Evolutionary conservation across 148 eudicot species (phyloP), one percentile per base, ranked within the genome.

Genomic region (Vaccinium vitisidaea): DNA sequence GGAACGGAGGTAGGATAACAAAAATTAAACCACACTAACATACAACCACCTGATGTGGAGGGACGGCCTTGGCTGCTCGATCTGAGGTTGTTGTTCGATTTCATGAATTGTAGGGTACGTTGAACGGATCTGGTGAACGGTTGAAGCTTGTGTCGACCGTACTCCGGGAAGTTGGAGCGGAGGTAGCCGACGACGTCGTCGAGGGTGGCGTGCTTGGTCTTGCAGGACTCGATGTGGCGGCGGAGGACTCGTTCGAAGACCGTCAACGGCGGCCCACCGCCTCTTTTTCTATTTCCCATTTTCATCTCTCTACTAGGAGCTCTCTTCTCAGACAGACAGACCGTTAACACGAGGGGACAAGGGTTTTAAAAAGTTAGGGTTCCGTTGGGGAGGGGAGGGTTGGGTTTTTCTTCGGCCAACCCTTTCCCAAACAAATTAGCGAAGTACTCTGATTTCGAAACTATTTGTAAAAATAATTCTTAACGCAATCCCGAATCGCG

Each of bases 121-220:
- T 84, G 46, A 21, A 90, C 90, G 15, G 27, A 19, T 27, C 18
- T 79, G 15, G 85, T 87, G 78, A 90, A 90, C 1, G 87, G 85
- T 15, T 50, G 84, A 23, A 77, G 83, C 84, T 90, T 88, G 14
- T 77, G 83, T 54, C 92, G 89, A 27, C 14, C 8, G 83, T 87
- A 87, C 27, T 82, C 84, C 3, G 84, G 87, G 84, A 83, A 79
- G 46, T 30, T 75, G 8, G 88, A 16, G 58, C 87, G 88, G 58
- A 90, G 89, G 55, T 87, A 77, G 61, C 56, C 71, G 46, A 87
- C 90, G 67, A 90, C 39, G 2, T 88, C 84, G 30, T 88, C 88
- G 63, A 84, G 77, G 70, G 85, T 58, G 69, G 79, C 3, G 85
- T 70, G 16, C 15, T 82, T 79, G 81, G 82, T 67, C 21, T 48